Evolutionary conservation across 768 basidiomycete species (phyloP).

Genomic region (Macrolepiota dolichaula): DNA sequence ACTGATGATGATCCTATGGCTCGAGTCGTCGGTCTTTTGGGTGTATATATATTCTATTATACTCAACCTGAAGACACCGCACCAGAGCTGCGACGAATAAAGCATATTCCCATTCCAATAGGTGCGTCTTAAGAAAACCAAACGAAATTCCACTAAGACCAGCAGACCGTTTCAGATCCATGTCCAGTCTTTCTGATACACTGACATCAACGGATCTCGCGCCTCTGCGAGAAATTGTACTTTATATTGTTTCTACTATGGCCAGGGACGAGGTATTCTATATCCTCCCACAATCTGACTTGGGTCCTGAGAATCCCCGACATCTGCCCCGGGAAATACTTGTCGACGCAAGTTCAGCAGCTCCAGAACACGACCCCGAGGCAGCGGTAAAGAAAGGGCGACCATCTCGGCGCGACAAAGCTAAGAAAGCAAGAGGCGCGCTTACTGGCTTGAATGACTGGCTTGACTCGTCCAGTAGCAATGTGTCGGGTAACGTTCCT

Average conservation of each 20-base stretch:
- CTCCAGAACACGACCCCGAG: slow-evolving; percentile 19
- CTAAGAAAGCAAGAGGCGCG: slow-evolving; percentile 48
- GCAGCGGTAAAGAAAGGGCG: slow-evolving; percentile 56
- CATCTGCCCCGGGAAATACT: slow-evolving; percentile 68
- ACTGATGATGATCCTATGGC: slow-evolving; percentile 45
- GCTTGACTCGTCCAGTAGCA: slow-evolving; percentile 24
- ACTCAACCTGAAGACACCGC: slow-evolving; percentile 60
- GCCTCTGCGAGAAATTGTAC: slow-evolving; percentile 47
- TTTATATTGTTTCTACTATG: slow-evolving; percentile 48
- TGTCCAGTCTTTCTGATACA: slow-evolving; percentile 45
- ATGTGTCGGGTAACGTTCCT: background rate
- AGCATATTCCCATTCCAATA: slow-evolving; percentile 58
- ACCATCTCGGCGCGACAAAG: slow-evolving; percentile 58
- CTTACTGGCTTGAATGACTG: slow-evolving; percentile 47
- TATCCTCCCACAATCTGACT: slow-evolving; percentile 51
- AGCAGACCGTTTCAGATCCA: slow-evolving; percentile 53
- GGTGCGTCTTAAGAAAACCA: slow-evolving; percentile 34
- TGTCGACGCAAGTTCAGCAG: slow-evolving; percentile 36
- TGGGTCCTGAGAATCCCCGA: slow-evolving; percentile 57
- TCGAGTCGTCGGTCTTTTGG: slow-evolving; percentile 64
- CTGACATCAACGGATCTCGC: slow-evolving; percentile 37
- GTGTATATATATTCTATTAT: slow-evolving; percentile 63
- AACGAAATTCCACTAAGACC: background rate
- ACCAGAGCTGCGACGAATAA: slow-evolving; percentile 46
- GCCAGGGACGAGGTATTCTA: slow-evolving; percentile 50